Evolutionary conservation across 2,329 filamentous ascomycete species (phyloP).

Genomic region (Paraphoma sp.): DNA sequence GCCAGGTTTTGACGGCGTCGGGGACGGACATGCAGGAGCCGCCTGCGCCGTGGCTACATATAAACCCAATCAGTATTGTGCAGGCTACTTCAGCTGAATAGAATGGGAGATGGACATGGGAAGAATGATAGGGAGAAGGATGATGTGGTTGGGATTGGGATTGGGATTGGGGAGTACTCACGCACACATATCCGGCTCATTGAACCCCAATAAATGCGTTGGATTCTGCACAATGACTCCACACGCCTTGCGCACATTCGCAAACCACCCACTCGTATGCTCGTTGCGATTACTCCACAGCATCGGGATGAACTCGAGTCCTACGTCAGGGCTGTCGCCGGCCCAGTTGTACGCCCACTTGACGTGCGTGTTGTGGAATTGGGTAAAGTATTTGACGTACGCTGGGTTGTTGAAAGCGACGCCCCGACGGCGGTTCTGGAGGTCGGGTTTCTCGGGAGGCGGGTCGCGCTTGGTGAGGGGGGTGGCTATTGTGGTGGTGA

Average conservation of each 20-base stretch:
- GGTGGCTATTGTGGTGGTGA: not conserved
- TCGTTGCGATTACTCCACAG: slow-evolving; percentile 21
- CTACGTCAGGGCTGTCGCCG: slow-evolving; percentile 41
- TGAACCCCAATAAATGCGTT: slow-evolving; percentile 38
- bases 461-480: not conserved
- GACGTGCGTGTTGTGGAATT: slow-evolving; percentile 48
- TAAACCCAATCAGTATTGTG: no score
- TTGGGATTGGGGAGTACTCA: slow-evolving; percentile 20
- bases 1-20: slow-evolving; percentile 19
- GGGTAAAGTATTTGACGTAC: slow-evolving; percentile 58
- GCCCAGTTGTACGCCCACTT: slow-evolving; percentile 75
- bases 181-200: slow-evolving; percentile 43
- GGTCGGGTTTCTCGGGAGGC: not conserved
- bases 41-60: slow-evolving; percentile 12
- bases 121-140: no score
- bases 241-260: slow-evolving; percentile 15
- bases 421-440: slow-evolving; percentile 56
- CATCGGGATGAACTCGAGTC: slow-evolving; percentile 54
- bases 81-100: no score
- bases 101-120: no score
- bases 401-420: slow-evolving; percentile 67
- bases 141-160: no score
- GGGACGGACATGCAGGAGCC: slow-evolving; percentile 32
- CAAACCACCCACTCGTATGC: slow-evolving; percentile 25
- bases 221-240: slow-evolving; percentile 4